Evolutionary conservation across 2,329 filamentous ascomycete species (phyloP), one percentile per base, ranked within the genome.

Genomic region (Emergomyces orientalis): DNA sequence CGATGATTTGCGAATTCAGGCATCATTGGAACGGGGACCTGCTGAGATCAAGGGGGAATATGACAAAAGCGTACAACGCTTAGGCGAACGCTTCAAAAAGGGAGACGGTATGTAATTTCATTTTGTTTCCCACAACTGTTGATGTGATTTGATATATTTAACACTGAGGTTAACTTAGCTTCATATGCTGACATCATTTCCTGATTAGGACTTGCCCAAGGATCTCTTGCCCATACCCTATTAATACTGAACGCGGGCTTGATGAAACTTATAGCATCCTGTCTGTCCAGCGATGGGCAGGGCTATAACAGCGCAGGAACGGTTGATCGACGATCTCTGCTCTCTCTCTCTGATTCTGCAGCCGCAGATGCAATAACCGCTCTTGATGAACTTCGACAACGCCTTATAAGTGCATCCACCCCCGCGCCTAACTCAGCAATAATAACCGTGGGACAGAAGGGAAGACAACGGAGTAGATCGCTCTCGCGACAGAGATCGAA

Each of bases 371-470:
- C 59, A 27, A 51, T 60, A 51, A 11, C 19, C 19, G 59, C 59
- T 17, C 47, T 60, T 25, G 59, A 60, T 52, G 59, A 60, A 17
- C 59, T 60, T 25, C 59, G 59, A 49, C 59, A 60, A 34, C 59
- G 59, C 43, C 45, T 60, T 17, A n/a, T 60, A 45, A 60, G 14
- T 39, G 43, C 43, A 25, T 60, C 59, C 22, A 52, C 59, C 6
- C 19, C 59, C 39, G 19, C 19, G 27, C 59, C 59, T 51, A 39
- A 51, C 14, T 8, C 45, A 37, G 22, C n/a, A 34, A 32, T 60
- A 19, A 52, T 37, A 32, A 7, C 30, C n/a, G 13, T 9, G n/a
- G 27, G 17, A 17, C 56, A 59, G 41, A 59, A 47, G 32, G 39
- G 22, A 14, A 30, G 9, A 30, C 43, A 30, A 22, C 43, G 59